A percentile compares a stretch with the other conserved stretches of the same genome.
Evolutionary conservation across 2,329 filamentous ascomycete genomes (phyloP).

Genomic region (Fusarium multiceps): DNA sequence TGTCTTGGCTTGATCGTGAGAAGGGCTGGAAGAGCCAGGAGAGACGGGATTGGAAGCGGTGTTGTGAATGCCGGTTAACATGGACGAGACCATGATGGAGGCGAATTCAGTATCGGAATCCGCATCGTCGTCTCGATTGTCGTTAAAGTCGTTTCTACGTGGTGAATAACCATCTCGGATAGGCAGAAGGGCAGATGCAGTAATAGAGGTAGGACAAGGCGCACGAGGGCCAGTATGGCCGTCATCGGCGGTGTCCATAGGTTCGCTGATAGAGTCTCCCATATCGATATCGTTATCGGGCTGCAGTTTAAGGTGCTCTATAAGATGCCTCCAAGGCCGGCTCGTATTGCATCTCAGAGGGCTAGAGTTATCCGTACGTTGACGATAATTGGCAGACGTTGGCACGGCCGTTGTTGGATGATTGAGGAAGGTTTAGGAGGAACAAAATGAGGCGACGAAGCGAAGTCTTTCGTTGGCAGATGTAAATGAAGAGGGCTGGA

Average conservation of each 20-base stretch:
- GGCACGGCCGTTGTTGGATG: neutral
- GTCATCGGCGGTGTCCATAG: conserved; percentile 44
- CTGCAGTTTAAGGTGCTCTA: conserved; percentile 39
- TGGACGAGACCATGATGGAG: conserved; percentile 53
- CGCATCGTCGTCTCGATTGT: conserved; percentile 29
- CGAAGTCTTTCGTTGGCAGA: conserved; percentile 7
- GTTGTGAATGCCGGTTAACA: conserved; percentile 52
- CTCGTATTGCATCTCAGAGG: conserved; percentile 42
- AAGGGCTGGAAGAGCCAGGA: conserved; percentile 64
- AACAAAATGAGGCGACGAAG: conserved; percentile 11
- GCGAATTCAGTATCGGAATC: conserved; percentile 51
- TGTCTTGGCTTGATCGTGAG: conserved; percentile 60
- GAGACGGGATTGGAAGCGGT: conserved; percentile 66
- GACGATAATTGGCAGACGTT: neutral
- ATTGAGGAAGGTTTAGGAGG: conserved; percentile 1
- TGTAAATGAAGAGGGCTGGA: conserved; percentile 14
- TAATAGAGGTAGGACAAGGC: conserved; percentile 35
- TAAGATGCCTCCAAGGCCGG: conserved; percentile 38
- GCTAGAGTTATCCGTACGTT: neutral
- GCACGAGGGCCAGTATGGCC: conserved; percentile 26
- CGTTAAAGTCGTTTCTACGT: conserved; percentile 30
- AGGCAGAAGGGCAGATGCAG: conserved; percentile 39
- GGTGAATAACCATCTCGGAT: conserved; percentile 41
- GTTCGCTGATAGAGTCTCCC: conserved; percentile 42
- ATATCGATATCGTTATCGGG: conserved; percentile 38